phyloP scores from a whole-genome alignment of 2,329 filamentous ascomycete species.

The Scedosporium boydii region DNA sequence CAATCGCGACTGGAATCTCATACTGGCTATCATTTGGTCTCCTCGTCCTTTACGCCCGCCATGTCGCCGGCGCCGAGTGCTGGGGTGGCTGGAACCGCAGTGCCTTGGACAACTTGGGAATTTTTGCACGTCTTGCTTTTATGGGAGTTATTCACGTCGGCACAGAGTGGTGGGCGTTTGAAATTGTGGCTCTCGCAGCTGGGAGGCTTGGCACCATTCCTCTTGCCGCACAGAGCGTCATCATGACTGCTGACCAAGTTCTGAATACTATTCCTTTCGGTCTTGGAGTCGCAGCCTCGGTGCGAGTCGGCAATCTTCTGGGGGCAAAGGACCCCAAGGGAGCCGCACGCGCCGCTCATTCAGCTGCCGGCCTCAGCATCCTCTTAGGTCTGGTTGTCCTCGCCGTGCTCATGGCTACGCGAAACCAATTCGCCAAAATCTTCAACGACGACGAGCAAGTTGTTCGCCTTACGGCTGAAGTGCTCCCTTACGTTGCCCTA shows the following conservation, averaged over 20 bases:
- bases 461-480: slow-evolving; percentile 60
- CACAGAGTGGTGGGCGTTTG: slow-evolving; percentile 92
- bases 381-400: slow-evolving; percentile 60
- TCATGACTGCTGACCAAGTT: slow-evolving; percentile 83
- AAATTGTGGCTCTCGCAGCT: slow-evolving; percentile 77
- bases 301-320: slow-evolving; percentile 70
- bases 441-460: slow-evolving; percentile 74
- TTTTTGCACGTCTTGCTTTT: slow-evolving; percentile 65
- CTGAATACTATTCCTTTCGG: slow-evolving; percentile 83
- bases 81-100: slow-evolving; percentile 65
- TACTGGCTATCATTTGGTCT: slow-evolving; percentile 80
- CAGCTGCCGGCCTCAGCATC: slow-evolving; percentile 64
- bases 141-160: slow-evolving; percentile 76
- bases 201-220: slow-evolving; percentile 71
- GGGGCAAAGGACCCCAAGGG: slow-evolving; percentile 57
- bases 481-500: slow-evolving; percentile 78
- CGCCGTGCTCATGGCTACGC: slow-evolving; percentile 57
- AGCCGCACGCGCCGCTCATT: slow-evolving; percentile 64
- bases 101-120: slow-evolving; percentile 56
- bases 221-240: slow-evolving; percentile 74
- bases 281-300: slow-evolving; percentile 70
- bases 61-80: slow-evolving; percentile 62
- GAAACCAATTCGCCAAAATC: slow-evolving; percentile 63
- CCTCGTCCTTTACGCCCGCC: slow-evolving; percentile 62
- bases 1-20: slow-evolving; percentile 71